Percentiles rank a stretch among this genome's conserved stretches.
Conservation (phyloP, 75 land plant species). For the Pseudotsuga menziesii region DNA sequence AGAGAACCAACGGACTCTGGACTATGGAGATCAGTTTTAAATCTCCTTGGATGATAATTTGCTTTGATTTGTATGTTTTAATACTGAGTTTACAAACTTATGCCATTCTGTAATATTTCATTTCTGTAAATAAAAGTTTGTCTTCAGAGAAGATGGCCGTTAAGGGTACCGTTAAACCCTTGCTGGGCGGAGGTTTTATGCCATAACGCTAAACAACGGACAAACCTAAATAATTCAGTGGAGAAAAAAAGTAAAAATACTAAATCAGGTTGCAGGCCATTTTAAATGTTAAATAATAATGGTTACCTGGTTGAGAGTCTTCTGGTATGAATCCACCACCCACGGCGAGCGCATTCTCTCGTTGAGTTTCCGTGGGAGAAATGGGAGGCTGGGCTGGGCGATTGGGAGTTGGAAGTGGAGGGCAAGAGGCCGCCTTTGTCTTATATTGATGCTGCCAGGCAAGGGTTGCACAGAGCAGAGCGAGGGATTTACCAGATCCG, state of each 20-base stretch:
- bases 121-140: too few species aligned
- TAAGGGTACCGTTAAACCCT: too few species aligned
- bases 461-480: slow-evolving; percentile 88
- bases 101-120: too few species aligned
- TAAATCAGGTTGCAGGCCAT: not conserved
- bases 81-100: too few species aligned
- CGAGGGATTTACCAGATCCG: slow-evolving; percentile 91
- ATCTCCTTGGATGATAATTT: too few species aligned
- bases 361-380: slow-evolving; percentile 7
- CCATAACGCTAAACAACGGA: not conserved
- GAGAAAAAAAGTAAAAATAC: not conserved
- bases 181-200: too few species aligned
- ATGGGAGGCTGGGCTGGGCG: slow-evolving; percentile 2
- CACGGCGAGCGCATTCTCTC: slow-evolving; percentile 33
- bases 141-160: too few species aligned
- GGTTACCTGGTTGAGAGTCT: slow-evolving; percentile 29
- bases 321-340: slow-evolving; percentile 95
- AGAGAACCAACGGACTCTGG: too few species aligned
- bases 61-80: too few species aligned
- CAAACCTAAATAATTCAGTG: not conserved
- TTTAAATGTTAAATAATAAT: not conserved
- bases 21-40: too few species aligned
- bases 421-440: not conserved
- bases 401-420: not conserved
- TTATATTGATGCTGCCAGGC: slow-evolving; percentile 76